Base-by-base conservation (phyloP, 495 filamentous ascomycete species). In the Lophium mytilinum region DNA sequence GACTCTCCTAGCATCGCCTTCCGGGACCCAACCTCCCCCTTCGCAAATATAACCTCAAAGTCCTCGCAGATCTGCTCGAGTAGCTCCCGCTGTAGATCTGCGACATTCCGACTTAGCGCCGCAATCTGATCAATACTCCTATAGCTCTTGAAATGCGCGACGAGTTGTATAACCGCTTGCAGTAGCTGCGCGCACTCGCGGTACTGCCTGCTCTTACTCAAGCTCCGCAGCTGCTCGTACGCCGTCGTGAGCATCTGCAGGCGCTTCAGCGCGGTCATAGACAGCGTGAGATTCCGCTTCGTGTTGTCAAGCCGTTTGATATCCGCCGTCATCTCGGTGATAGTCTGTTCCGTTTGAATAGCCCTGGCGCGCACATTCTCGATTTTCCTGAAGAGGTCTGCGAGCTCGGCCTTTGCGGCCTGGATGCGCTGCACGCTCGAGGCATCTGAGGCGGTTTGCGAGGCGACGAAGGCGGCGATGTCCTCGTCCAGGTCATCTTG, bases 211-310 rank as follows among this genome's bases (percentile, higher is more conserved):
- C 86, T 85, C 67, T 85, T 88, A 58, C 87, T 85, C 52, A 95
- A 77, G 35, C 83, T 87, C 53, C 87, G 82, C 24, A 99, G 83
- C 73, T 97, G 94, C 65, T 97, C 93, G 73, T 96, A 97, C 24
- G 93, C 93, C 5, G 92, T 99, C 9, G 93, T 97, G 66, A 99
- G 73, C 93, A 99, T 97, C 78, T 99, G 93, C 58, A 99, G 76
- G 33, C 93, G 80, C 72, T 99, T 99, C 64, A 99, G 76, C 24
- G 90, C 94, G 19, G 93, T 99, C 93, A 99, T 99, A 39, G 90
- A 96, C 43, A 93, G 79, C 11, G 94, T 96, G 18, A 99, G 79
- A 72, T 97, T 97, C 69, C 85, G 84, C 76, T 99, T 99, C 43
- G 92, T 96, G 70, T 86, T 86, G 72, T 99, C 93, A 57, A 99